Evolutionary conservation across 2,329 filamentous ascomycete genomes (phyloP).

Genomic region (Rhynchosporium agropyri): DNA sequence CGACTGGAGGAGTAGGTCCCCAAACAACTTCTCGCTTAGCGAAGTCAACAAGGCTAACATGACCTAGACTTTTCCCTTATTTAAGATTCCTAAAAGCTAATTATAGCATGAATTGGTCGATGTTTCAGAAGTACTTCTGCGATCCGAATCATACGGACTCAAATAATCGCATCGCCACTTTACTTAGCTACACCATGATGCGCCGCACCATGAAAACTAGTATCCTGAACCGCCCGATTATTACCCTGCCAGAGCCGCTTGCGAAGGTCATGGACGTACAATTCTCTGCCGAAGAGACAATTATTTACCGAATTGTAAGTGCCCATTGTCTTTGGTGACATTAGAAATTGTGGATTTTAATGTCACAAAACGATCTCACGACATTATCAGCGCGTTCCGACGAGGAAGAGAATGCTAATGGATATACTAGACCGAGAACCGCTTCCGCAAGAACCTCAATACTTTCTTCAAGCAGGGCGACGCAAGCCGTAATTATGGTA

Average conservation of each 20-base stretch:
- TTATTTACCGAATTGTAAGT: slow-evolving; percentile 57
- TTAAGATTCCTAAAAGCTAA: slow-evolving; percentile 41
- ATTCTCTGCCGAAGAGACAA: slow-evolving; percentile 55
- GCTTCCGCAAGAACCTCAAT: slow-evolving; percentile 39
- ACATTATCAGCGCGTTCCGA: slow-evolving; percentile 9
- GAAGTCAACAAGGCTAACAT: not conserved
- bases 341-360: not conserved
- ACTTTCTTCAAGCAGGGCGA: slow-evolving; percentile 31
- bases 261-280: slow-evolving; percentile 48
- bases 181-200: slow-evolving; percentile 51
- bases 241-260: slow-evolving; percentile 54
- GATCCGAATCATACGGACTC: slow-evolving; percentile 33
- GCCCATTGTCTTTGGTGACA: slow-evolving; percentile 37
- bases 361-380: not conserved
- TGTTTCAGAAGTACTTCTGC: slow-evolving; percentile 40
- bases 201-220: slow-evolving; percentile 56
- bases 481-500: slow-evolving; percentile 30
- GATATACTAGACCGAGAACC: slow-evolving; percentile 44
- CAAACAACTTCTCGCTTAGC: not conserved
- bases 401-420: not conserved
- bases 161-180: slow-evolving; percentile 31
- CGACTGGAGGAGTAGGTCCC: slow-evolving; percentile 38
- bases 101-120: slow-evolving; percentile 36
- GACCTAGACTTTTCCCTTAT: slow-evolving; percentile 39
- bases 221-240: slow-evolving; percentile 55